Conservation (phyloP, 306 rosid species). For the Trichosanthes cucumerina region DNA sequence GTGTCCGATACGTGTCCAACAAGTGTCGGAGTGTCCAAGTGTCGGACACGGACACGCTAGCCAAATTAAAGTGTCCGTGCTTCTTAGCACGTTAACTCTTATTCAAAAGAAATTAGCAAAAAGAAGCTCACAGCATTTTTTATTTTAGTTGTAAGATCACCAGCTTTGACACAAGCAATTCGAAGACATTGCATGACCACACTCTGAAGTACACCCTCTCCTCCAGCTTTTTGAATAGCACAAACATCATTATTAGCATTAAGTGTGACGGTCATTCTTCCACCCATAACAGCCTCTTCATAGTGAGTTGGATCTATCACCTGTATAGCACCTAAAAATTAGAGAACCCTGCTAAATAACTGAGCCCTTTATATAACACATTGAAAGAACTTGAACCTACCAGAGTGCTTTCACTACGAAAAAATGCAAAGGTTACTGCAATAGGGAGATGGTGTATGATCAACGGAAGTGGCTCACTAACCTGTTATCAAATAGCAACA, state of each 20-base stretch:
- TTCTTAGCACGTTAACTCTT: neutral
- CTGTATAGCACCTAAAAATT: slow-evolving; percentile 25
- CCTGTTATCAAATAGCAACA: slow-evolving; percentile 37
- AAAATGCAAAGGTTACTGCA: slow-evolving; percentile 85
- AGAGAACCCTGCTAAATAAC: neutral
- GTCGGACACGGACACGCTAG: no score
- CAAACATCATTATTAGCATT: slow-evolving; percentile 81
- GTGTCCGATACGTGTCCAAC: no score
- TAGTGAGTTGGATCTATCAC: slow-evolving; percentile 80
- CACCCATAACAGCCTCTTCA: slow-evolving; percentile 88
- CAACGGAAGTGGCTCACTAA: slow-evolving; percentile 76
- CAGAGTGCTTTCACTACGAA: slow-evolving; percentile 51
- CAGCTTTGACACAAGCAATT: slow-evolving; percentile 76
- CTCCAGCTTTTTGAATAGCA: slow-evolving; percentile 91
- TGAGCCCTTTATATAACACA: slow-evolving; percentile 9
- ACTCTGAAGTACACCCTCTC: slow-evolving; percentile 50
- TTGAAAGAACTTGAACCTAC: slow-evolving; percentile 23
- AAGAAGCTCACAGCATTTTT: slow-evolving; percentile 56
- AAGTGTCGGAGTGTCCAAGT: no score
- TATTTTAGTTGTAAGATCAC: slow-evolving; percentile 66
- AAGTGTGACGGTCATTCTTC: slow-evolving; percentile 81
- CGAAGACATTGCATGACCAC: slow-evolving; percentile 73
- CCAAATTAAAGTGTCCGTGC: no score
- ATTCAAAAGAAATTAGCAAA: neutral
- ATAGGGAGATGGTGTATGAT: slow-evolving; percentile 86